A percentile compares a stretch with the other conserved stretches of the same genome.
Conservation (phyloP, 352 stramenopile genomes). For the Thraustochytrium striatum region DNA sequence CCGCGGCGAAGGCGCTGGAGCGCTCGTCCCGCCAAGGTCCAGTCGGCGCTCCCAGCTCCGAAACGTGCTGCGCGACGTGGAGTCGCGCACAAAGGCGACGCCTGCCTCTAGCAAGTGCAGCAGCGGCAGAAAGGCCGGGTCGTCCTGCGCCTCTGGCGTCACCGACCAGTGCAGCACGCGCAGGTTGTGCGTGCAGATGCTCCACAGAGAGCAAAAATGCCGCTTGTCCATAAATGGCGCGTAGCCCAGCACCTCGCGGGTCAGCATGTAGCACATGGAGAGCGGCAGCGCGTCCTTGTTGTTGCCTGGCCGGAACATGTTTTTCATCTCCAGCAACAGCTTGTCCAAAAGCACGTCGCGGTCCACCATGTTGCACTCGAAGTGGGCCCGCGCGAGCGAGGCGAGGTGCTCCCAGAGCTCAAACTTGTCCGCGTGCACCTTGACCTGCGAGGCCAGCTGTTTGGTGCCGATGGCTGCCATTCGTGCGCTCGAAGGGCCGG, state of each 20-base stretch:
- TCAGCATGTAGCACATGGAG: conserved; percentile 30
- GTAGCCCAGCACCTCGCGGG: not conserved
- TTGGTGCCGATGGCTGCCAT: too few species aligned
- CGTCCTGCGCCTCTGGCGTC: not conserved
- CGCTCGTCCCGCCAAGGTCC: too few species aligned
- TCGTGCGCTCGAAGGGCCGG: too few species aligned
- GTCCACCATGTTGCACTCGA: not conserved
- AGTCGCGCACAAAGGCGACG: not conserved
- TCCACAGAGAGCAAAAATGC: not conserved
- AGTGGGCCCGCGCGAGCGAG: not conserved
- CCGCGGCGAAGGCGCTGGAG: too few species aligned
- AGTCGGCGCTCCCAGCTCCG: conserved; percentile 12
- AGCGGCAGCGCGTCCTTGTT: conserved; percentile 26
- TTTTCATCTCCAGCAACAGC: not conserved
- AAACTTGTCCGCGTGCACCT: conserved; percentile 20
- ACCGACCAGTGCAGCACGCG: conserved; percentile 5
- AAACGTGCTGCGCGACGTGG: not conserved
- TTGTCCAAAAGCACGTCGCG: not conserved
- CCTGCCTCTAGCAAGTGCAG: conserved; percentile 9
- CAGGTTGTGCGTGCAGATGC: conserved; percentile 4
- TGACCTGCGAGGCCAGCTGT: conserved; percentile 25
- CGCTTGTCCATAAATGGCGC: conserved; percentile 8
- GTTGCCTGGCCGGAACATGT: not conserved
- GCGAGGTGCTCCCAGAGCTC: conserved; percentile 9
- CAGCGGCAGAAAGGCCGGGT: not conserved